Base-by-base conservation (phyloP, 2,329 filamentous ascomycete genomes). In the Monilinia fructigena region DNA sequence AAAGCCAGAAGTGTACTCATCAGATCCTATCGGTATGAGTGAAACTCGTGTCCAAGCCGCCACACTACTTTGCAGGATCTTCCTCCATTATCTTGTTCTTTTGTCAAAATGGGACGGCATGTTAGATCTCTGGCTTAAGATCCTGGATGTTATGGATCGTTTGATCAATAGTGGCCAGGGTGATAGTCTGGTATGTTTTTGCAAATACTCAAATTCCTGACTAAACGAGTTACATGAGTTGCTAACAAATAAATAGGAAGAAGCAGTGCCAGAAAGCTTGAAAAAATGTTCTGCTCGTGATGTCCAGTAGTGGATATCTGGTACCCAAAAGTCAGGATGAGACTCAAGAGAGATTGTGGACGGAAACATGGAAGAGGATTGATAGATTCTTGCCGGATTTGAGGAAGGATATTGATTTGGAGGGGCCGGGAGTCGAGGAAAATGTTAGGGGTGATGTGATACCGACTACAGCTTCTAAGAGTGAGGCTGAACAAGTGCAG, bases 231-330 rank as follows among this genome's bases (percentile, higher is more conserved):
- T 66, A 47, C 59, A 42, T 40, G 31, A 31, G 55, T 55, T 61
- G 61, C 66, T 72, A 64, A 71, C 63, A 18, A 16, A 42, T 11
- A 4, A 52, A 73, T 72, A 96, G 88, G 93, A 96, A 79, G 95
- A 99, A 81, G 94, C 95, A 16, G 93, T 98, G 2, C 91, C 92
- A 0, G 95, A 99, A 78, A 95, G 92, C 71, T 81, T 99, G 67
- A 99, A 99, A 99, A 80, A 99, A 99, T 71, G 93, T 98, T 63
- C 82, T 98, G 31, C 83, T 99, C 12, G 95, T 99, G 74, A 97
- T 99, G 93, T 88, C 91, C 7, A 95, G 89, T 76, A 93, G 90
- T 61, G 93, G 91, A 47, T 93, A 91, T 73, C 85, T 99, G 6
- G 88, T 92, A 0, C 85, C 91, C 1, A 91, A 91, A 16, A 82